Evolutionary conservation across 2,329 filamentous ascomycete species (phyloP).

Genomic region (Tolypocladium inflatum): DNA sequence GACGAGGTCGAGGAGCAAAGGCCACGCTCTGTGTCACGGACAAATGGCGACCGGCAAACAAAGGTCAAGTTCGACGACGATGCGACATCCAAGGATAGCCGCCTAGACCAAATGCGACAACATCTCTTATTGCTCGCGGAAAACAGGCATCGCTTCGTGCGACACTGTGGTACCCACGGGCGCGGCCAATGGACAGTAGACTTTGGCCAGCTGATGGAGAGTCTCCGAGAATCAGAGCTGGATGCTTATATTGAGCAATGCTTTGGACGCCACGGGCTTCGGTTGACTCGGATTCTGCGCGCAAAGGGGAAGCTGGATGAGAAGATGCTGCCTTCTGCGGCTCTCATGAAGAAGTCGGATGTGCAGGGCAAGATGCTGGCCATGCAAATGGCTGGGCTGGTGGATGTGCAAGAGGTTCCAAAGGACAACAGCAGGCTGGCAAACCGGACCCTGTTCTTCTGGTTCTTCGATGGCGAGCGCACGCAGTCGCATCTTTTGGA

Average conservation of each 20-base stretch:
- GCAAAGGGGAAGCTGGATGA: slow-evolving; percentile 93
- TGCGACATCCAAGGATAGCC: slow-evolving; percentile 28
- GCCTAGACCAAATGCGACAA: slow-evolving; percentile 53
- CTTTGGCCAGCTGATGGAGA: slow-evolving; percentile 62
- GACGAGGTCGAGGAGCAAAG: slow-evolving; percentile 4
- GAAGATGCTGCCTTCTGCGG: slow-evolving; percentile 71
- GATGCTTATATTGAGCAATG: slow-evolving; percentile 72
- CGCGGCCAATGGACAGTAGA: slow-evolving; percentile 76
- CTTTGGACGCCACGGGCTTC: slow-evolving; percentile 67
- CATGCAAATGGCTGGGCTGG: slow-evolving; percentile 77
- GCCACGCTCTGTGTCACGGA: slow-evolving; percentile 17
- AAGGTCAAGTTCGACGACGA: slow-evolving; percentile 45
- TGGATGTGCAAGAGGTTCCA: slow-evolving; percentile 90
- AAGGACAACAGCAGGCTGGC: slow-evolving; percentile 76
- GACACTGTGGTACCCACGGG: slow-evolving; percentile 52
- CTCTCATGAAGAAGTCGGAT: slow-evolving; percentile 76
- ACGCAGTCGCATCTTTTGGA: slow-evolving; percentile 64
- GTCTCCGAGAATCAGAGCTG: slow-evolving; percentile 67
- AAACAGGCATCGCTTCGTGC: slow-evolving; percentile 58
- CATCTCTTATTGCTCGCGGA: slow-evolving; percentile 66
- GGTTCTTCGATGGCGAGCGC: slow-evolving; percentile 76
- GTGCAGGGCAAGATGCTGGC: slow-evolving; percentile 75
- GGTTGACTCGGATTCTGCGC: slow-evolving; percentile 75
- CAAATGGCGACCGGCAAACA: slow-evolving; percentile 25
- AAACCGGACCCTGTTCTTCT: slow-evolving; percentile 79